Conservation (phyloP, 2,329 filamentous ascomycete species). For the Ophiostoma populinum region DNA sequence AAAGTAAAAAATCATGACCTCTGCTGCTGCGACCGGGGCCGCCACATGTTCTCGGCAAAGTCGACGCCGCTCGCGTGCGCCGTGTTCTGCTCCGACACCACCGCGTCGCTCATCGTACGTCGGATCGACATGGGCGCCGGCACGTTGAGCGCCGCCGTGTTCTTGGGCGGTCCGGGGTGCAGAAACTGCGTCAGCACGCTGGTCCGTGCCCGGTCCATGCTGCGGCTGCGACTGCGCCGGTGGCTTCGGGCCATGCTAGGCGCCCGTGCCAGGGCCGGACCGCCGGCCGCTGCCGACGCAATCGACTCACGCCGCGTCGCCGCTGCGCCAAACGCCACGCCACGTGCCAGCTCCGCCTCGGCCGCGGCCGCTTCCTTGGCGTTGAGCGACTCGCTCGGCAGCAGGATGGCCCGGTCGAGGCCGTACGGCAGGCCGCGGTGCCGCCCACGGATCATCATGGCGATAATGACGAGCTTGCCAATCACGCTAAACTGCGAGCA, state of each 20-base stretch:
- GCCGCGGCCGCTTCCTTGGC: slow-evolving; percentile 33
- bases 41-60: slow-evolving; percentile 1
- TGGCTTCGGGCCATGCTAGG: slow-evolving; percentile 17
- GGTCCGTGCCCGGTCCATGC: slow-evolving; percentile 23
- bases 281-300: slow-evolving; percentile 16
- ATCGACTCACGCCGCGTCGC: slow-evolving; percentile 21
- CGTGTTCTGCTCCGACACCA: slow-evolving; percentile 1
- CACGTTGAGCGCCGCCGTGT: slow-evolving; percentile 1
- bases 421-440: slow-evolving; percentile 53
- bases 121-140: background rate
- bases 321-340: slow-evolving; percentile 10
- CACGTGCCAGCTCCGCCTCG: slow-evolving; percentile 14
- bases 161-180: slow-evolving; percentile 26
- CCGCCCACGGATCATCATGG: slow-evolving; percentile 52
- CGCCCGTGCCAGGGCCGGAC: slow-evolving; percentile 15
- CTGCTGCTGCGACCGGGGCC: background rate
- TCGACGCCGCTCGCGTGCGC: slow-evolving; percentile 7
- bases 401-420: slow-evolving; percentile 41
- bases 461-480: slow-evolving; percentile 51
- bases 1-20: background rate
- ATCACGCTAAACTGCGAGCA: slow-evolving; percentile 63
- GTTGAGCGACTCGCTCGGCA: slow-evolving; percentile 39
- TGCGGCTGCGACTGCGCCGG: slow-evolving; percentile 18
- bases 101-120: slow-evolving; percentile 7
- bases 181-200: slow-evolving; percentile 29